Percentiles rank a stretch among this genome's conserved stretches.
phyloP scores from a whole-genome alignment of 345 rosid species.

The Balakata baccata region DNA sequence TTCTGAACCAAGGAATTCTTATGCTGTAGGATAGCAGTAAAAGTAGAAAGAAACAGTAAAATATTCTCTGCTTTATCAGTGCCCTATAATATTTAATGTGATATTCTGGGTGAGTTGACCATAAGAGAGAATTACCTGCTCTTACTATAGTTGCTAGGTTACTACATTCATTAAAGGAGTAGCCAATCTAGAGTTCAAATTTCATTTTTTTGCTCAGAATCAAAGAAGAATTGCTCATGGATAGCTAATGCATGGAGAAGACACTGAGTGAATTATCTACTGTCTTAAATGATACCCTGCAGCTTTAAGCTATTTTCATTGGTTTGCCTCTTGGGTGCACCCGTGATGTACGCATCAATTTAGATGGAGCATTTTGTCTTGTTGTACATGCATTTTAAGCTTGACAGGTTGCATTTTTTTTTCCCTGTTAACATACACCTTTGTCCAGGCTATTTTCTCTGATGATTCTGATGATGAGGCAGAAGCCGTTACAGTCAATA shows the following conservation, averaged over 20 bases:
- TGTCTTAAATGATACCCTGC: not conserved
- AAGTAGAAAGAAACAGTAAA: not conserved
- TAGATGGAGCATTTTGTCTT: not conserved
- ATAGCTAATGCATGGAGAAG: not conserved
- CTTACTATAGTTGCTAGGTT: not conserved
- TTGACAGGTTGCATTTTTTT: not conserved
- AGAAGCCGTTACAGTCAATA: conserved; percentile 35
- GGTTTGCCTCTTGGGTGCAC: not conserved
- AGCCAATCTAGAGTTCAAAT: not conserved
- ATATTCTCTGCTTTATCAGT: not conserved
- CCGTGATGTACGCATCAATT: not conserved
- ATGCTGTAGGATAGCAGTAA: not conserved
- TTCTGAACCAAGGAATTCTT: not conserved
- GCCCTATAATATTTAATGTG: not conserved
- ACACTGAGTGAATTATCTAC: not conserved
- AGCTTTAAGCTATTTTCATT: not conserved
- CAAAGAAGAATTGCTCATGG: not conserved
- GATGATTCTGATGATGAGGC: conserved; percentile 85
- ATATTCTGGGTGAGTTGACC: not conserved
- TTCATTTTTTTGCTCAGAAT: not conserved
- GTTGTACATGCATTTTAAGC: not conserved
- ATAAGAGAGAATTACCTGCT: not conserved
- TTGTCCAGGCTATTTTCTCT: conserved; percentile 78
- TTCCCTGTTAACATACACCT: not conserved
- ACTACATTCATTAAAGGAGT: not conserved